Evolutionary conservation across 2,329 filamentous ascomycete genomes (phyloP).

Genomic region (Cladosporium velox): DNA sequence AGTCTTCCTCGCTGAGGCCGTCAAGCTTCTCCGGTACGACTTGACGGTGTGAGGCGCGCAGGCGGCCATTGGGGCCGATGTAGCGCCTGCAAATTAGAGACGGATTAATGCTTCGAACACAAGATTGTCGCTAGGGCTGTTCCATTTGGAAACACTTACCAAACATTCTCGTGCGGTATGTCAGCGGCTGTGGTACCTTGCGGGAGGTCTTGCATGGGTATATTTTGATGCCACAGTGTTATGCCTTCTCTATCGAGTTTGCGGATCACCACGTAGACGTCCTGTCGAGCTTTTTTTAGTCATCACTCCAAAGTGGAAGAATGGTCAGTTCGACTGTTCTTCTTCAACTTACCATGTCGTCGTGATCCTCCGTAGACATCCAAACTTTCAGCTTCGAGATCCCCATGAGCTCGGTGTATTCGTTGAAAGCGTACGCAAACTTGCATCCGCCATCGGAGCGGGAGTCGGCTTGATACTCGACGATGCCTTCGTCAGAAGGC

Average conservation of each 20-base stretch:
- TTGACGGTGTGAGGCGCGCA: not conserved
- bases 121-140: not conserved
- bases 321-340: no score
- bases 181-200: not conserved
- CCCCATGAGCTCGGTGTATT: constrained; percentile 45
- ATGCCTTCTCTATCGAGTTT: not conserved
- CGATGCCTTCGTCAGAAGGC: not conserved
- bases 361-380: constrained; percentile 33
- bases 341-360: constrained; percentile 22
- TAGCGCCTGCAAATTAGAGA: not conserved
- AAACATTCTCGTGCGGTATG: not conserved
- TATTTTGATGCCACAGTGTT: constrained; percentile 13
- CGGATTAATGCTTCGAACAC: not conserved
- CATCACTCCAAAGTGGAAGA: no score
- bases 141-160: not conserved
- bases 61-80: not conserved
- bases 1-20: not conserved
- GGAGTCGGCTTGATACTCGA: not conserved
- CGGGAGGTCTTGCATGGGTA: constrained; percentile 16
- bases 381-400: constrained; percentile 50
- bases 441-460: not conserved
- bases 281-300: not conserved
- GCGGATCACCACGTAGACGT: constrained; percentile 3
- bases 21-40: not conserved
- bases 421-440: constrained; percentile 45